Percentiles rank a stretch among this genome's conserved stretches.
Conservation (phyloP, 345 rosid species). For the Gossypium sturtianum region DNA sequence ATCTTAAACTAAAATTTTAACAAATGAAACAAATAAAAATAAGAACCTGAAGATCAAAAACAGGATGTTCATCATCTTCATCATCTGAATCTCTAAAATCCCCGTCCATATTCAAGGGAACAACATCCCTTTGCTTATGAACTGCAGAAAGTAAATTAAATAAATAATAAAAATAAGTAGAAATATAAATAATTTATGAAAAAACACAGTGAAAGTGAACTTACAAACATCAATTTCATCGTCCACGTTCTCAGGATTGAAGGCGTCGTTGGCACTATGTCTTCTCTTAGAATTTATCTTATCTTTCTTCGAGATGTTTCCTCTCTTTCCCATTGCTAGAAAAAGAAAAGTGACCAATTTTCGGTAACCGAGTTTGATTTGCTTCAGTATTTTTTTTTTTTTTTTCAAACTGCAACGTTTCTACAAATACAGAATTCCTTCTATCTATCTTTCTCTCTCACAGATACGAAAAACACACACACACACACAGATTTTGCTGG, state of each 20-base stretch:
- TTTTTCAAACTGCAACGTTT: no score
- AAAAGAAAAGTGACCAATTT: no score
- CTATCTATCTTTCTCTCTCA: no score
- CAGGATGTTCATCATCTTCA: slow-evolving; percentile 68
- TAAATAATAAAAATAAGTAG: not conserved
- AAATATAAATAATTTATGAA: not conserved
- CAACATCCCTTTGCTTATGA: slow-evolving; percentile 80
- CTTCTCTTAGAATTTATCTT: not conserved
- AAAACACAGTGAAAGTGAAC: not conserved
- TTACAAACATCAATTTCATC: slow-evolving; percentile 1
- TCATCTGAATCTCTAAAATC: slow-evolving; percentile 60
- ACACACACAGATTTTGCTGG: no score
- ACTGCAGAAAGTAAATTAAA: slow-evolving; percentile 32
- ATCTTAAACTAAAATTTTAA: not conserved
- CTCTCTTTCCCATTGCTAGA: not conserved
- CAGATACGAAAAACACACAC: no score
- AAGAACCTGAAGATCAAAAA: slow-evolving; percentile 20
- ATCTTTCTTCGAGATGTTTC: not conserved
- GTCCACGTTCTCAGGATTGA: not conserved
- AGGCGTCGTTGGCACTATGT: not conserved
- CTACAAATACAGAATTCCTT: no score
- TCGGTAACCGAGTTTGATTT: no score
- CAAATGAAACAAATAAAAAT: not conserved
- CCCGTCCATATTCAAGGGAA: slow-evolving; percentile 57
- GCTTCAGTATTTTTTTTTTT: no score